Evolutionary conservation across 192 early-diverging fungal genomes (phyloP).

Genomic region (Geranomyces variabilis): DNA sequence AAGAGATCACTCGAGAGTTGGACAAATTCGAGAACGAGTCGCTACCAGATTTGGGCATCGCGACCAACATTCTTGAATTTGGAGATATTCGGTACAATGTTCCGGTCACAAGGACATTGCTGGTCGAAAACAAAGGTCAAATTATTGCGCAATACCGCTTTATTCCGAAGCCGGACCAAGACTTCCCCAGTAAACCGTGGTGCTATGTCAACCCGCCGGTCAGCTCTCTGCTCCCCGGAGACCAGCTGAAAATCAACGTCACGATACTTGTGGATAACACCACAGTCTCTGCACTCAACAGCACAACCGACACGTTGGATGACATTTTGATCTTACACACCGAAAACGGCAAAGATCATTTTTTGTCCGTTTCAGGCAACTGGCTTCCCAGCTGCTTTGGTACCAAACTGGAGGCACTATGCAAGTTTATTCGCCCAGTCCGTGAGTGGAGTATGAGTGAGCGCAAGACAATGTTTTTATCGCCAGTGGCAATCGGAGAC

Average conservation of each 20-base stretch:
- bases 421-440: constrained; percentile 42
- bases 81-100: constrained; percentile 64
- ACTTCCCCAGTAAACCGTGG: constrained; percentile 70
- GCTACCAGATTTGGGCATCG: constrained; percentile 67
- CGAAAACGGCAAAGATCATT: constrained; percentile 82
- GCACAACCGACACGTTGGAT: constrained; percentile 59
- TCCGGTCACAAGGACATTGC: constrained; percentile 54
- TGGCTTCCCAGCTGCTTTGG: constrained; percentile 81
- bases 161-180: constrained; percentile 67
- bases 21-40: constrained; percentile 82
- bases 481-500: constrained; percentile 15
- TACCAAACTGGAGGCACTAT: constrained; percentile 67
- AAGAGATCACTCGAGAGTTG: constrained; percentile 72
- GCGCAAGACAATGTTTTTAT: constrained; percentile 16
- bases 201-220: constrained; percentile 63
- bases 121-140: constrained; percentile 74
- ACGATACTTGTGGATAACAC: constrained; percentile 58
- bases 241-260: constrained; percentile 60
- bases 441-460: constrained; percentile 20
- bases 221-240: constrained; percentile 77
- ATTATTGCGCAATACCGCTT: constrained; percentile 73
- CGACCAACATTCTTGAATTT: constrained; percentile 67
- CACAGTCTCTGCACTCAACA: constrained; percentile 59
- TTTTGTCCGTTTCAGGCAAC: constrained; percentile 71
- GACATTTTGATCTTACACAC: constrained; percentile 83